Conservation (phyloP, 2,329 filamentous ascomycete species). For the Cucurbitaria berberidis region DNA sequence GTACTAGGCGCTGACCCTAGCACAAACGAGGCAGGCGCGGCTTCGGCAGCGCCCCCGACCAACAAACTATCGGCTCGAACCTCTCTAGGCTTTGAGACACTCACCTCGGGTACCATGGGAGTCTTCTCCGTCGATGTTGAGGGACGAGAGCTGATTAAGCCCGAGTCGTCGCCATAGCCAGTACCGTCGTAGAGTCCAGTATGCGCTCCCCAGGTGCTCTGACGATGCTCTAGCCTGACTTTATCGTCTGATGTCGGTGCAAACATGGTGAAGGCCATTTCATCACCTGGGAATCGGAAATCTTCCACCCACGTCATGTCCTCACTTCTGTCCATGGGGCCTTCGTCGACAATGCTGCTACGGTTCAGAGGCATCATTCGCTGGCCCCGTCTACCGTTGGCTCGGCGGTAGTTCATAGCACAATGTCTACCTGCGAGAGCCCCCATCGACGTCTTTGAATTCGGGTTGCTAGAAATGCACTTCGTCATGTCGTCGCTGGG, state of each 20-base stretch:
- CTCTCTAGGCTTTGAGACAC: background rate
- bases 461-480: background rate
- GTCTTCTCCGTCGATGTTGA: slow-evolving; percentile 2
- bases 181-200: slow-evolving; percentile 16
- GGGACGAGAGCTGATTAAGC: slow-evolving; percentile 4
- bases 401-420: slow-evolving; percentile 1
- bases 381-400: background rate
- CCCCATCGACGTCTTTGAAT: background rate
- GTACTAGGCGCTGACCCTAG: slow-evolving; percentile 2
- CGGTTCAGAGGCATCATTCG: background rate
- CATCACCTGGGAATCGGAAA: background rate
- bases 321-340: background rate
- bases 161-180: slow-evolving; percentile 27
- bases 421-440: slow-evolving; percentile 1
- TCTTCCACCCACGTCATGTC: slow-evolving; percentile 1
- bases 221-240: background rate
- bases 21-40: background rate
- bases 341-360: background rate
- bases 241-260: background rate
- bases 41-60: background rate
- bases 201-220: slow-evolving; percentile 20
- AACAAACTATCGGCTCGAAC: background rate
- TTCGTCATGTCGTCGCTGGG: background rate
- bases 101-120: background rate
- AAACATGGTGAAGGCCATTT: background rate